Percentiles rank a stretch among this genome's conserved stretches.
Conservation (phyloP, 352 stramenopile genomes). For the Globisporangium barbulae region DNA sequence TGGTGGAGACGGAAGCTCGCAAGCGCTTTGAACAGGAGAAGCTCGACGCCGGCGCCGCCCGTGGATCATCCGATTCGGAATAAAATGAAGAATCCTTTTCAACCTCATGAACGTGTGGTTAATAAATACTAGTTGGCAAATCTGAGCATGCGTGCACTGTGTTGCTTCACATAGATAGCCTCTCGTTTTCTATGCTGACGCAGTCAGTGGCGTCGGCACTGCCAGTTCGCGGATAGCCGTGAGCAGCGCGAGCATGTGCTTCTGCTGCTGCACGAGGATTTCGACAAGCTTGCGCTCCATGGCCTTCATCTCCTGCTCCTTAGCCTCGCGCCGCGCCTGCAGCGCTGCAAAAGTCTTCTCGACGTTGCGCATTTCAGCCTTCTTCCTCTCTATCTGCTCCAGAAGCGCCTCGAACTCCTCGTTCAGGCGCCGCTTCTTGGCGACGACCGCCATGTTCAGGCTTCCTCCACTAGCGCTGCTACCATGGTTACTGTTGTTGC, state of each 20-base stretch:
- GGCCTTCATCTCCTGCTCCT: conserved; percentile 71
- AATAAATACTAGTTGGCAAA: conserved; percentile 1
- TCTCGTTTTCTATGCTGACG: background rate
- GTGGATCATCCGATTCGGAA: background rate
- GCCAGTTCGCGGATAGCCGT: conserved; percentile 39
- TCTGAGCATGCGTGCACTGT: background rate
- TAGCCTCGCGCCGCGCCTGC: conserved; percentile 50
- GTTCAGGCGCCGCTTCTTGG: conserved; percentile 78
- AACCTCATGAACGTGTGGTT: background rate
- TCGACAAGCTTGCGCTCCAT: conserved; percentile 82
- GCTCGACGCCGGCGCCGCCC: background rate
- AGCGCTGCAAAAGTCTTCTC: conserved; percentile 64
- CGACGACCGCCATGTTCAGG: conserved; percentile 60
- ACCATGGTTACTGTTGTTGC: conserved; percentile 1
- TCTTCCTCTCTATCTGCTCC: conserved; percentile 72
- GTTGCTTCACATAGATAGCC: background rate
- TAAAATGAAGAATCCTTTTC: conserved; percentile 8
- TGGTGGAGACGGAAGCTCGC: conserved; percentile 63
- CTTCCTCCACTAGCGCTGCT: conserved; percentile 15
- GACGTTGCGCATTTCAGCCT: conserved; percentile 46
- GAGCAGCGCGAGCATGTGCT: conserved; percentile 60
- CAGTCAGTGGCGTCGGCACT: conserved; percentile 5
- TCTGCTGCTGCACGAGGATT: conserved; percentile 84
- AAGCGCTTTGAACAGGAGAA: conserved; percentile 58
- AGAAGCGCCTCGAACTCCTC: conserved; percentile 78